Base-by-base conservation (phyloP, 352 stramenopile species). In the Pythium scleroteichum region DNA sequence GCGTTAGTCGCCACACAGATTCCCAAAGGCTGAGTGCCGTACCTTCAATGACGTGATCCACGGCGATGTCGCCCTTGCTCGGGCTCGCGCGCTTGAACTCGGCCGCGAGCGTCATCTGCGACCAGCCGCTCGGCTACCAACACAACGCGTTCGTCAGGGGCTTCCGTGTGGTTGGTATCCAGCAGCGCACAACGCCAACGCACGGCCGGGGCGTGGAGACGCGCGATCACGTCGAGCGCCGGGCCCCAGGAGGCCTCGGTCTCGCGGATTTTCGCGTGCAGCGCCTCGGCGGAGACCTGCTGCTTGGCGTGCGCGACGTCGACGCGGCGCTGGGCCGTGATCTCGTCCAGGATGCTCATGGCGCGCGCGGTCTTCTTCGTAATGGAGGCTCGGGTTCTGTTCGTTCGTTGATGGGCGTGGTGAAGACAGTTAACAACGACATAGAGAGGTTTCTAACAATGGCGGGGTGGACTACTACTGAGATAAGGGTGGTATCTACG, bases 61-160 rank as follows among this genome's bases (percentile, higher is more conserved):
- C 72, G 22, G 86, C 87, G 69, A 99, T 99, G 70, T 98, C 82
- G 17, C 97, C 97, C 73, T 99, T 99, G 72, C 87, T 98, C 13
- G 97, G 97, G 41, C 87, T 98, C 9, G 96, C 96, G 24, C 97
- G 88, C 78, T 99, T 99, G 78, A 99, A 99, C 80, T 99, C 97
- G 14, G 97, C 96, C 1, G 97, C 97, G 19, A 99, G 80, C 23
- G 94, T 90, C 65, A 99, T 87, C 39, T 82, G 61, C 24, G 72
- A 76, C 69, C 79, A 90, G 10, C 80, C 78, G 26, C 72, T 59
- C 19, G 74, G 78, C 82, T 91, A n/a, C 17, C 38, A 8, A 44
- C 38, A n/a, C 13, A 44, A 39, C 33, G 33, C 14, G 8, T 14
- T 14, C 8, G 8, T 39, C 24, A 40, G 48, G n/a, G n/a, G n/a